Percentiles rank a stretch among this genome's conserved stretches.
Conservation (phyloP, 2,329 filamentous ascomycete genomes). For the Fusarium kyushuense region DNA sequence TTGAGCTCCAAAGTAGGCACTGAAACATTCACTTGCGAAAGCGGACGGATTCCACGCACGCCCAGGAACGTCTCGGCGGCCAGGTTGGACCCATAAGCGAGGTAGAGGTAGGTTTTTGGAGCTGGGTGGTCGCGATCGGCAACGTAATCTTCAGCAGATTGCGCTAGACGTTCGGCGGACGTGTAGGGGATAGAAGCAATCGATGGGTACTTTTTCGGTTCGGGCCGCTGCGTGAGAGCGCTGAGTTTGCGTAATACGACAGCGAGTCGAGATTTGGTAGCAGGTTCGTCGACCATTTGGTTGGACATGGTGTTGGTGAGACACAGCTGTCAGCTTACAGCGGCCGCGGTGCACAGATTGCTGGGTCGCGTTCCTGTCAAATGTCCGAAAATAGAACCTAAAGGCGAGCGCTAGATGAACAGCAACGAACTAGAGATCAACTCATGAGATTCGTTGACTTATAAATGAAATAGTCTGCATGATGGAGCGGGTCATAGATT, state of each 20-base stretch:
- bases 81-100: constrained; percentile 94
- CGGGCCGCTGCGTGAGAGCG: constrained; percentile 35
- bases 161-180: constrained; percentile 47
- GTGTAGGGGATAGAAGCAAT: constrained; percentile 52
- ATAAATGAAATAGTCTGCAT: neutral
- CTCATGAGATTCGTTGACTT: neutral
- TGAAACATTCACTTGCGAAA: constrained; percentile 84
- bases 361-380: neutral
- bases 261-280: constrained; percentile 24
- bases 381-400: neutral
- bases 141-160: constrained; percentile 47
- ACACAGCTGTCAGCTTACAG: constrained; percentile 26
- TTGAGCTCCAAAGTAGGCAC: constrained; percentile 82
- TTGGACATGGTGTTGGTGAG: constrained; percentile 32
- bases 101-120: constrained; percentile 74
- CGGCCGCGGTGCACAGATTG: neutral
- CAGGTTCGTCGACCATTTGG: constrained; percentile 14
- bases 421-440: constrained; percentile 6
- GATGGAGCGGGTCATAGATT: constrained; percentile 20
- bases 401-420: neutral
- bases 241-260: constrained; percentile 46
- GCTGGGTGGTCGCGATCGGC: constrained; percentile 39
- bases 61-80: constrained; percentile 83
- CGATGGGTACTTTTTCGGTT: constrained; percentile 45
- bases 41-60: constrained; percentile 79